Conservation (phyloP, 2,329 filamentous ascomycete genomes). For the Cryphonectria nitschkei region DNA sequence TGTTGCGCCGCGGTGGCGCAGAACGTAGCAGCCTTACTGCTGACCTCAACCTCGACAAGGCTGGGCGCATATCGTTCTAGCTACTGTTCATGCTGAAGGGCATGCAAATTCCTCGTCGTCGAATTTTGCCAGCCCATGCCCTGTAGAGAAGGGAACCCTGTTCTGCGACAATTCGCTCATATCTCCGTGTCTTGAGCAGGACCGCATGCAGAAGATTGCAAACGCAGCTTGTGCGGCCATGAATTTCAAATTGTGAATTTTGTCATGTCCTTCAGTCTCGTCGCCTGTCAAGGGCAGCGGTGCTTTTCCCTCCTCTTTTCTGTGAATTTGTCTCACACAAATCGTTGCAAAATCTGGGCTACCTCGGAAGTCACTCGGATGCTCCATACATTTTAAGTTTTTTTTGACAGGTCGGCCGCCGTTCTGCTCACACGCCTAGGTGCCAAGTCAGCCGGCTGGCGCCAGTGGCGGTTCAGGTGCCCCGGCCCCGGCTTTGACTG, state of each 20-base stretch:
- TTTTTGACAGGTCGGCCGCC: constrained; percentile 18
- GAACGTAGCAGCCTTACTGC: constrained; percentile 4
- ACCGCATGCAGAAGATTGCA: background rate
- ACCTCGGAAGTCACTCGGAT: background rate
- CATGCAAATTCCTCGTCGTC: background rate
- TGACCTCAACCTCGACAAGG: constrained; percentile 2
- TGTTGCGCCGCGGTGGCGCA: constrained; percentile 6
- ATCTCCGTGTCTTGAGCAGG: background rate
- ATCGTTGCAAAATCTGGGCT: background rate
- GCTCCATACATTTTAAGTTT: constrained; percentile 3
- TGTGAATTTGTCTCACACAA: background rate
- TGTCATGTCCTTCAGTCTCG: too few relatives aligned
- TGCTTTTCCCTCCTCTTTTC: background rate
- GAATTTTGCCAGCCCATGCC: background rate
- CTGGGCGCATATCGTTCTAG: background rate
- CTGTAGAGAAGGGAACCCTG: background rate
- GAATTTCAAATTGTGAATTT: background rate
- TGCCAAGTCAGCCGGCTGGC: constrained; percentile 10
- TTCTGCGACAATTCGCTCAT: background rate
- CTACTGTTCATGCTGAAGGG: background rate
- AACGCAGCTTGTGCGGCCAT: background rate
- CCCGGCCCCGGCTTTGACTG: constrained; percentile 10
- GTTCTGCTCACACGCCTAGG: constrained; percentile 10
- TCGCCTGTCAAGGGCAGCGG: background rate
- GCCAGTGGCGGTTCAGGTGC: constrained; percentile 22